These are phyloP conservation scores for Penicillium coffeae DNA, from an alignment of 495 filamentous ascomycete species.

Conservation along the genomic window DNA sequence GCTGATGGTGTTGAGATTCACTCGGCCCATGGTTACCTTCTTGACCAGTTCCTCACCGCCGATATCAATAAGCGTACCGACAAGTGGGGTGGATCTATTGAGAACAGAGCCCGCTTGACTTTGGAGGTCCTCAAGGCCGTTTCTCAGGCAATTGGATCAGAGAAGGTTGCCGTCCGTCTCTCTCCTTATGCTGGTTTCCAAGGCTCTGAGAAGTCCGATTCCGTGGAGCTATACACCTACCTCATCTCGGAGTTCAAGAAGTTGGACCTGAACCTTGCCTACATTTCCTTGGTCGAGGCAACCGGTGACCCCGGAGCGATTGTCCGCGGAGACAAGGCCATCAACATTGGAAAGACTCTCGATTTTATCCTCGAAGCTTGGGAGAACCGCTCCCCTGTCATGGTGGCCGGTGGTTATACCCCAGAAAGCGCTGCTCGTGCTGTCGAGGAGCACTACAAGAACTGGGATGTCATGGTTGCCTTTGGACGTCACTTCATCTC, in stretches of 20 bases:
- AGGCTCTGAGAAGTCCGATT: slow-evolving; percentile 6
- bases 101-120: slow-evolving; percentile 50
- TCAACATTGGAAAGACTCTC: slow-evolving; percentile 2
- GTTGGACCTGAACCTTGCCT: slow-evolving; percentile 6
- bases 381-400: slow-evolving; percentile 42
- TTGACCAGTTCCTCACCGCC: slow-evolving; percentile 58
- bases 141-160: slow-evolving; percentile 12
- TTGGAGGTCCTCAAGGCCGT: slow-evolving; percentile 30
- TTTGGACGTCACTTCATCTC: slow-evolving; percentile 66
- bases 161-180: slow-evolving; percentile 30
- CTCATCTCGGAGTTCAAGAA: slow-evolving; percentile 6
- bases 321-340: background rate
- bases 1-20: slow-evolving; percentile 59
- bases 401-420: slow-evolving; percentile 56
- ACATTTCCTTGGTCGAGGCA: slow-evolving; percentile 7
- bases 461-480: slow-evolving; percentile 46
- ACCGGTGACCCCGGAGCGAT: slow-evolving; percentile 4
- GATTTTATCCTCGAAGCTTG: slow-evolving; percentile 35
- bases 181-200: slow-evolving; percentile 29
- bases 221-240: slow-evolving; percentile 5
- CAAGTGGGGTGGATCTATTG: slow-evolving; percentile 52
- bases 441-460: slow-evolving; percentile 35
- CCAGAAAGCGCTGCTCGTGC: slow-evolving; percentile 43
- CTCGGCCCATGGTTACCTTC: slow-evolving; percentile 58
- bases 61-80: slow-evolving; percentile 56